Base-by-base conservation (phyloP, 2,329 filamentous ascomycete species). In the Ploettnerulaceae sp. region DNA sequence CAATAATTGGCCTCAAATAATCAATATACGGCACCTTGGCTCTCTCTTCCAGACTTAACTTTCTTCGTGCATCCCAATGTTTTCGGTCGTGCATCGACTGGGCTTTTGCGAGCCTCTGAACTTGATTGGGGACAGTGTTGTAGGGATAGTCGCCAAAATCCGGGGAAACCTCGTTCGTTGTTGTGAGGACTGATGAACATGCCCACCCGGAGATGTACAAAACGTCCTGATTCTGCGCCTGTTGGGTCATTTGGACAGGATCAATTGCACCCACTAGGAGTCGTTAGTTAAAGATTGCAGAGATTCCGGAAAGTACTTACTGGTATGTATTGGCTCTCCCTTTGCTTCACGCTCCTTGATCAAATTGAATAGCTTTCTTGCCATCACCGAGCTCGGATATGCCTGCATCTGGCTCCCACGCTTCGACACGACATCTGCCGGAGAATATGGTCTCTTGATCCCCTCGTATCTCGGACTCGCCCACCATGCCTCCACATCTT, bases 91-190 rank as follows among this genome's bases (percentile, higher is more conserved):
- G 93, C 74, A 97, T 82, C 56, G 89, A 89, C 68, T 98, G 93
- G 3, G 93, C 93, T 71, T 97, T 97, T 71, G 94, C 89, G 41
- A 98, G 72, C 54, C 93, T 81, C 71, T 98, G 89, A 3, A 98
- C 93, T 67, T 97, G 93, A 69, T 97, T 97, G 7, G 93, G 93
- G 4, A 98, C 93, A 0, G 93, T 98, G 65, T 97, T 97, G 72
- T 98, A 98, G 0, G 93, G 93, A 66, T 98, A 98, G 69, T 98
- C 93, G 61, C 93, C 93, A 70, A 97, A 95, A 66, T 98, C 93
- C 33, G 93, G 87, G 0, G 89, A 96, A 21, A 98, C 93, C 67
- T 98, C 93, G 70, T 98, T 97, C 28, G 93, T 97, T 7, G 82
- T 84, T 3, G 91, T 97, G 35, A 98, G 74, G 15, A 95, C 80